Base-by-base conservation (phyloP, 179 eudicot species). In the Silene coronaria region DNA sequence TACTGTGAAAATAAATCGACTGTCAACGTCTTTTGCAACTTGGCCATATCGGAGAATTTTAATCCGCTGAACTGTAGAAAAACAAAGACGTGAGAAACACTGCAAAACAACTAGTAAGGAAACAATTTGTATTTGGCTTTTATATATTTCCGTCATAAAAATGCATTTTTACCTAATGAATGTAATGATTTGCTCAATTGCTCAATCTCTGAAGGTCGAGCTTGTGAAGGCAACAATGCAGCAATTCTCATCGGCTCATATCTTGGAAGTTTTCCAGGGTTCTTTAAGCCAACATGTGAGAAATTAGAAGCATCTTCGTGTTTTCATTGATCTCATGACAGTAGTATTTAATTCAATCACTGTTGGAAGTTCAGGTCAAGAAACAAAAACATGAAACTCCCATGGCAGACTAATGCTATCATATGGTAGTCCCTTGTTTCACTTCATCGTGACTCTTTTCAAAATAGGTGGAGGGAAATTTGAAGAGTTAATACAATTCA, bases 1-100 rank as follows among this genome's bases (percentile, higher is more conserved):
- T 95, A 90, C 81, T 83, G 91, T 78, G 99, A 95, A 80, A 95
- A 95, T 79, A 95, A 72, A 96, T 92, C 73, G 99, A 92, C 75
- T 95, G 97, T 75, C 89, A 97, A 73, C 97, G 99, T 73, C 83
- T 90, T 75, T 90, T 90, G 68, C 99, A 95, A 80, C 96, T 95
- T 74, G 79, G 88, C 78, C 99, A 95, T 85, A 91, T 95, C 75
- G 97, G 93, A 73, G 99, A 95, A 89, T 13, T 95, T 95, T 85
- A 85, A 88, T 81, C 81, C 99, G 71, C 63, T 74, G 46, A 80
- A 83, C 80, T 95, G 99, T 81, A 75, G 75, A 51, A 86, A 84
- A 80, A 95, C 97, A 76, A 92, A 86, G 97, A 95, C 76, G 90
- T 93, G 65, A 92, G 97, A 55, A 87, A 83, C 62, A 85, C 77